phyloP scores from a whole-genome alignment of 257 asterid genomes.

The Nicotiana undulata region DNA sequence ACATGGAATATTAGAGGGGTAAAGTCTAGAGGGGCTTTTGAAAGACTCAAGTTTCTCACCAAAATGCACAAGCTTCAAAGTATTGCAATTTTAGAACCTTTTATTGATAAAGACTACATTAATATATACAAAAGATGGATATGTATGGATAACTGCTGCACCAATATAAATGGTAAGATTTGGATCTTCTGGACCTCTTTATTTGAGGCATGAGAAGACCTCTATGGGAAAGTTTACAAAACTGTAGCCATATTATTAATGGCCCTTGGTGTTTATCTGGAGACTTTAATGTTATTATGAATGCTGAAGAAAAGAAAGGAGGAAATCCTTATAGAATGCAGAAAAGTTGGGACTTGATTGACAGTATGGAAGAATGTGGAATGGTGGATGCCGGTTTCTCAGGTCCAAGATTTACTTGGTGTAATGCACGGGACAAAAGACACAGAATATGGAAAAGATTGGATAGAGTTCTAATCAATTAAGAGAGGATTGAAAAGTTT shows the following conservation, averaged over 20 bases:
- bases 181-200: neutral
- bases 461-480: too few relatives aligned
- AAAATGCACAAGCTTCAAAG: neutral
- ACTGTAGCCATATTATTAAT: too few relatives aligned
- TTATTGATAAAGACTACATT: neutral
- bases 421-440: neutral
- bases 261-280: too few relatives aligned
- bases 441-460: too few relatives aligned
- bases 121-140: too few relatives aligned
- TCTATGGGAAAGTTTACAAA: neutral
- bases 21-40: neutral
- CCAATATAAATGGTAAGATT: neutral
- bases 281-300: neutral
- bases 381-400: neutral
- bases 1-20: neutral
- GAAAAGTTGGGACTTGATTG: neutral
- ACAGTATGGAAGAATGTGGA: neutral
- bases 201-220: neutral
- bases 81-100: neutral
- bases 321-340: neutral
- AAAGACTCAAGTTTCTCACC: neutral
- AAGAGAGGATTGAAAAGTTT: too few relatives aligned
- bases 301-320: neutral
- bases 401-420: neutral
- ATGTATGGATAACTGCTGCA: neutral